Conservation (phyloP, 208 protist genomes). For the Wallacemonas rigidus region DNA sequence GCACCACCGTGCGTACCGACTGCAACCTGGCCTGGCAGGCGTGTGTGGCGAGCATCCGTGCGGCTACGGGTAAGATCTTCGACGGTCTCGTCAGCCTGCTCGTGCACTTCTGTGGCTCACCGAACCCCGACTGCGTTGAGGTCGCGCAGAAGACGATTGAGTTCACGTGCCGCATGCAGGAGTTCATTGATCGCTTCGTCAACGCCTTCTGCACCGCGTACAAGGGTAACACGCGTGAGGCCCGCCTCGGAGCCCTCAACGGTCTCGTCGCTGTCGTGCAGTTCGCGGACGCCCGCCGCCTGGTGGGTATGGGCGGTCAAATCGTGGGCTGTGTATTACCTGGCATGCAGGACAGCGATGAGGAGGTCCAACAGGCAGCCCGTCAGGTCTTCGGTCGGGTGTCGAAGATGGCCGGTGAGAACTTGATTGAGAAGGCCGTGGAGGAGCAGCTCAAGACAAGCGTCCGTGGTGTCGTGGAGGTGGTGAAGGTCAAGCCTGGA, state of each 20-base stretch:
- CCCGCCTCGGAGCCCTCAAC: slow-evolving; percentile 75
- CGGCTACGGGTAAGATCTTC: slow-evolving; percentile 89
- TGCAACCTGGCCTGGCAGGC: slow-evolving; percentile 89
- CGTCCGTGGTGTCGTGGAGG: slow-evolving; percentile 88
- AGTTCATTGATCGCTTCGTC: slow-evolving; percentile 87
- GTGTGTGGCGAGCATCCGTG: slow-evolving; percentile 86
- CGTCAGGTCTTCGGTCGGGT: slow-evolving; percentile 83
- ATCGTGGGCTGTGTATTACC: slow-evolving; percentile 88
- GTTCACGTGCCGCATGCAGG: slow-evolving; percentile 85
- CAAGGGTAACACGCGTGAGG: slow-evolving; percentile 56
- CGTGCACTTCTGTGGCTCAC: slow-evolving; percentile 70
- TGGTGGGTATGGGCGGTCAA: slow-evolving; percentile 79
- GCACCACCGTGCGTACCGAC: slow-evolving; percentile 70
- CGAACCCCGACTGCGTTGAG: slow-evolving; percentile 86
- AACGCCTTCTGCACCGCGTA: slow-evolving; percentile 69
- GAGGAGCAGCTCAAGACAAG: slow-evolving; percentile 84
- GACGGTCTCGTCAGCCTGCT: slow-evolving; percentile 70
- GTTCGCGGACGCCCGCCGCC: slow-evolving; percentile 68
- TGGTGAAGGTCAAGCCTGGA: slow-evolving; percentile 89
- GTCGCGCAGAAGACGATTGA: slow-evolving; percentile 85
- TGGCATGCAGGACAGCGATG: slow-evolving; percentile 85
- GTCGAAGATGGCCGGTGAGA: slow-evolving; percentile 66
- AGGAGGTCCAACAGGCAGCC: slow-evolving; percentile 74
- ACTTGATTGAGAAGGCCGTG: slow-evolving; percentile 84
- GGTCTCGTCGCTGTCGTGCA: slow-evolving; percentile 67